phyloP scores from a whole-genome alignment of 257 asterid genomes.

The Parsonsia alboflavescens region DNA sequence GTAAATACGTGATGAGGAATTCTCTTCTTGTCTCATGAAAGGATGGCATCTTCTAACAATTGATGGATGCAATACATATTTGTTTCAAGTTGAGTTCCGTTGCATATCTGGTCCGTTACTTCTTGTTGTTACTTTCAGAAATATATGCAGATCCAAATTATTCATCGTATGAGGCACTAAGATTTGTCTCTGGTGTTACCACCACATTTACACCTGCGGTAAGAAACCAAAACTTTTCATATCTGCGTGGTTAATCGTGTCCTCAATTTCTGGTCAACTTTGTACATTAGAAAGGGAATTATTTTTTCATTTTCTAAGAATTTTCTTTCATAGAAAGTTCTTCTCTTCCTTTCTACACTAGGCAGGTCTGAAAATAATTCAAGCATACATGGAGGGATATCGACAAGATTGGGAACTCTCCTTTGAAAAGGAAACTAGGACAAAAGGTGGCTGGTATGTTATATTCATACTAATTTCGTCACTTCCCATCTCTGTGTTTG shows the following conservation, averaged over 20 bases:
- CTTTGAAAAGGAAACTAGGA: constrained; percentile 87
- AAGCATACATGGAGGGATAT: constrained; percentile 82
- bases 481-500: background rate
- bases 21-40: background rate
- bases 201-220: constrained; percentile 92
- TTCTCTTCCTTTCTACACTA: constrained; percentile 19
- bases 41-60: background rate
- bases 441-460: constrained; percentile 93
- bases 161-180: constrained; percentile 68
- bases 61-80: background rate
- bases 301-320: background rate
- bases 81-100: background rate
- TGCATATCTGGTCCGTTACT: background rate
- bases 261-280: background rate
- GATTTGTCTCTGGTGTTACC: constrained; percentile 71
- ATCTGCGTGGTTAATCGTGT: background rate
- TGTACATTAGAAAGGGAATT: constrained; percentile 10
- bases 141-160: constrained; percentile 89
- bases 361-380: constrained; percentile 83
- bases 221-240: constrained; percentile 15
- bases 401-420: constrained; percentile 96
- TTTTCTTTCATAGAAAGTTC: constrained; percentile 5
- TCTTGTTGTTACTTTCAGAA: constrained; percentile 46
- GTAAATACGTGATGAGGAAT: background rate
- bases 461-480: background rate